Evolutionary conservation across 148 eudicot genomes (phyloP), one percentile per base, ranked within the genome.

Genomic region (Selenicereus undatus): DNA sequence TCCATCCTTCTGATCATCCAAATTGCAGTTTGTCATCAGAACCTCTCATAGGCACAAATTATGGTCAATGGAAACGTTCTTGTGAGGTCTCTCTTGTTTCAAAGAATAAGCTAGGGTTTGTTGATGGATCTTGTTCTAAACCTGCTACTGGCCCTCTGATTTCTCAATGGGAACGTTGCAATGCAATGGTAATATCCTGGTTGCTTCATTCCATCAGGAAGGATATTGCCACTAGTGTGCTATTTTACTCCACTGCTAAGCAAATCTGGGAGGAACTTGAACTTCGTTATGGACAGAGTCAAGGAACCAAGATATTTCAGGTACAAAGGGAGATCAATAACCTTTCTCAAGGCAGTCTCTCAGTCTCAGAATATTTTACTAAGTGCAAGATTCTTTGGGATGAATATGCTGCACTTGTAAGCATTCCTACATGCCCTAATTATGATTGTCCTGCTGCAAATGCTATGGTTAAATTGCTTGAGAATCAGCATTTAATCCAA

Each of bases 171-270:
- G 48, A 58, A 1, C 21, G 50, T 0, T 77, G 79, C 22, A 58
- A 77, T 54, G 29, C 3, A 1, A 77, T 77, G 79, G 79, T 77
- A 0, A 58, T 77, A 3, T 30, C 50, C 0, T 77, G 79, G 79
- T 10, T 77, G 0, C 11, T 77, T 0, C 43, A 77, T 24, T 56
- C 79, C 0, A 8, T 77, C 11, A 22, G 14, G 1, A 62, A 58
- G 51, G 20, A 54, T 8, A 77, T 77, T 56, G 68, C 48, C 2
- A 22, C 16, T 0, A 24, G 54, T 5, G 45, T 77, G 13, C 2
- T 77, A 0, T 77, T 11, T 32, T 62, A 2, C 50, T 5, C 24
- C 2, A 72, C 79, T 5, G 71, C 70, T 3, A 9, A 7, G 12
- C 21, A 52, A 10, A 62, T 62, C 0, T 77, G 79, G 79, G 35